Evolutionary conservation across 129 eudicot species (phyloP).

Genomic region (Lonicera japonica): DNA sequence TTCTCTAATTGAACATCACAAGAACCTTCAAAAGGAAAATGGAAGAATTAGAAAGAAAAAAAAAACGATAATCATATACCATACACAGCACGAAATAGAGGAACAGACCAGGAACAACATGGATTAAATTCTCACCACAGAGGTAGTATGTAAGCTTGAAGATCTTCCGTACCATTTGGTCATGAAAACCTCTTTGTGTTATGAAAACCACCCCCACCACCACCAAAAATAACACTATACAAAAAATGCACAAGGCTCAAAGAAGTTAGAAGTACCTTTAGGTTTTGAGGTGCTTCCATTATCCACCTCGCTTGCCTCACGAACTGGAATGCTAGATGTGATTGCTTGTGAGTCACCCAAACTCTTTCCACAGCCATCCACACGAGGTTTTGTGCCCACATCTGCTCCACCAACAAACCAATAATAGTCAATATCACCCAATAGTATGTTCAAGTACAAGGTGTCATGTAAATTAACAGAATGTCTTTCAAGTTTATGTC

Average conservation of each 20-base stretch:
- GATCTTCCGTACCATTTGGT: neutral
- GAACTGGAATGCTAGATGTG: constrained; percentile 19
- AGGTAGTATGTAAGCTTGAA: neutral
- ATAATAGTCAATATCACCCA: too few relatives aligned
- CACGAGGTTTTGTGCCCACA: constrained; percentile 29
- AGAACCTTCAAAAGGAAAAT: constrained; percentile 12
- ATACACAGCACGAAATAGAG: too few relatives aligned
- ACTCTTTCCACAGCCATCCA: constrained; percentile 22
- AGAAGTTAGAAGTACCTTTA: constrained; percentile 22
- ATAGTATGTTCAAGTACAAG: too few relatives aligned
- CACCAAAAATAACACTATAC: neutral
- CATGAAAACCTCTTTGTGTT: neutral
- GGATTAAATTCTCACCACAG: too few relatives aligned
- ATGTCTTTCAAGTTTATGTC: neutral
- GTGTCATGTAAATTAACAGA: neutral
- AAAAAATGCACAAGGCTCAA: neutral
- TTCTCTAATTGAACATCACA: constrained; percentile 24
- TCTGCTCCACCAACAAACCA: constrained; percentile 17
- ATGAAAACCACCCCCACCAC: neutral
- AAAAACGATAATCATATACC: neutral
- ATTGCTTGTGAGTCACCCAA: constrained; percentile 17
- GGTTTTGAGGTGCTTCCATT: constrained; percentile 11
- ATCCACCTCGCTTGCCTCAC: constrained; percentile 31
- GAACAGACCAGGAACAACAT: too few relatives aligned
- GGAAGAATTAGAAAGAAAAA: constrained; percentile 6